Conservation (phyloP, 257 asterid species). For the Rubia yunnanensis region DNA sequence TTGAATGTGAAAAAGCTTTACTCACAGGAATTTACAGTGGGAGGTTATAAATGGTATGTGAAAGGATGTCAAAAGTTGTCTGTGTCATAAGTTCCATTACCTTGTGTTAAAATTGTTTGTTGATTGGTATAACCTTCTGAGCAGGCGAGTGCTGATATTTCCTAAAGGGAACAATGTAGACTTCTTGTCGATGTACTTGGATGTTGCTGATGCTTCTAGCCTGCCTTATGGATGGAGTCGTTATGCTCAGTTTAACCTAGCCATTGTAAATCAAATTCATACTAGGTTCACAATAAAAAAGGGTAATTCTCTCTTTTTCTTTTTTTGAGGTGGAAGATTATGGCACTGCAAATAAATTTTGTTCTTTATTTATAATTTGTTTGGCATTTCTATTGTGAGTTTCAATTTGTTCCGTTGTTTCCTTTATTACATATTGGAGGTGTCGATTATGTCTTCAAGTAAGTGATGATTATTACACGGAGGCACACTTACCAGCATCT, state of each 20-base stretch:
- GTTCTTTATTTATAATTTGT: background rate
- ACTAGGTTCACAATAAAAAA: constrained; percentile 56
- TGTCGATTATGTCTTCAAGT: background rate
- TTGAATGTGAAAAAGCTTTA: constrained; percentile 69
- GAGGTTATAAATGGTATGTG: constrained; percentile 76
- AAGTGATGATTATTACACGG: background rate
- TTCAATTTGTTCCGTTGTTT: background rate
- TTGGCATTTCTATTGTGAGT: background rate
- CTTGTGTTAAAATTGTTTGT: constrained; percentile 9
- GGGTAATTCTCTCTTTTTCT: constrained; percentile 31
- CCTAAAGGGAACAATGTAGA: constrained; percentile 94
- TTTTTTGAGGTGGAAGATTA: background rate
- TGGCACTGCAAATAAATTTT: constrained; percentile 2
- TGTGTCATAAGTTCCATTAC: background rate
- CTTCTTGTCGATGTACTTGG: constrained; percentile 77
- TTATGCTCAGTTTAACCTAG: constrained; percentile 88
- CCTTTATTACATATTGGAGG: too few relatives aligned
- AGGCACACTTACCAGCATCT: background rate
- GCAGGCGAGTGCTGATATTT: constrained; percentile 93
- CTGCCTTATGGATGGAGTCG: constrained; percentile 92
- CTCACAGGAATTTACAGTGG: constrained; percentile 71
- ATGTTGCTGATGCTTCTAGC: constrained; percentile 73
- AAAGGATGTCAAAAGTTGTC: constrained; percentile 4
- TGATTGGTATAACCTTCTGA: constrained; percentile 20
- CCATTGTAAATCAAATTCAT: constrained; percentile 72